These are phyloP conservation scores for Jaltomata sinuosa DNA, from an alignment of 257 asterid genomes.

Conservation along the genomic window DNA sequence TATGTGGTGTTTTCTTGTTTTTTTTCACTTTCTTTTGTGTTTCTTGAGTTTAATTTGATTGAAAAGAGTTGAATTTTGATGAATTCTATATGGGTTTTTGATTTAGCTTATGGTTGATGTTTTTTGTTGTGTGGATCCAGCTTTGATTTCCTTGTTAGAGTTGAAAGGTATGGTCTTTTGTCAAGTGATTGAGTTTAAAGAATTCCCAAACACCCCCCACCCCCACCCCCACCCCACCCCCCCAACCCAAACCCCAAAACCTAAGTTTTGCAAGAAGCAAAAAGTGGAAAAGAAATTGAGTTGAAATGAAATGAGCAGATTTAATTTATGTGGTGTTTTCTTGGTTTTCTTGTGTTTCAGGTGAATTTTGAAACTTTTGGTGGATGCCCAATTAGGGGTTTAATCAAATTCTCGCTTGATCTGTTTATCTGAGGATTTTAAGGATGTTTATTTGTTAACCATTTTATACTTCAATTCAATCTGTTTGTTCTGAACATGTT, in stretches of 20 bases:
- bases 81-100: not conserved
- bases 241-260: not conserved
- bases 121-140: conserved; percentile 3
- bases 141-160: not conserved
- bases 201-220: not conserved
- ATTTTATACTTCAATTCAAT: not conserved
- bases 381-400: not conserved
- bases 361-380: not conserved
- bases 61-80: not conserved
- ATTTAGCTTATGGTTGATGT: not conserved
- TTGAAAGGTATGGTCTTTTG: not conserved
- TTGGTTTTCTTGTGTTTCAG: not conserved
- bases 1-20: not conserved
- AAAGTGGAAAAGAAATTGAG: not conserved
- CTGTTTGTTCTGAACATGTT: not conserved
- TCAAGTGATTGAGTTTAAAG: not conserved
- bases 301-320: not conserved
- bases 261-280: not conserved
- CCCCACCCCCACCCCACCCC: not conserved
- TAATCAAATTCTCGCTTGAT: not conserved
- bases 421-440: not conserved
- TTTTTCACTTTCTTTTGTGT: not conserved
- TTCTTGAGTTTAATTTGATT: not conserved
- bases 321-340: not conserved
- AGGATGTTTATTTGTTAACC: not conserved